A percentile compares a stretch with the other conserved stretches of the same genome.
Conservation (phyloP, 2,329 filamentous ascomycete genomes). For the Dendryphion nanum region DNA sequence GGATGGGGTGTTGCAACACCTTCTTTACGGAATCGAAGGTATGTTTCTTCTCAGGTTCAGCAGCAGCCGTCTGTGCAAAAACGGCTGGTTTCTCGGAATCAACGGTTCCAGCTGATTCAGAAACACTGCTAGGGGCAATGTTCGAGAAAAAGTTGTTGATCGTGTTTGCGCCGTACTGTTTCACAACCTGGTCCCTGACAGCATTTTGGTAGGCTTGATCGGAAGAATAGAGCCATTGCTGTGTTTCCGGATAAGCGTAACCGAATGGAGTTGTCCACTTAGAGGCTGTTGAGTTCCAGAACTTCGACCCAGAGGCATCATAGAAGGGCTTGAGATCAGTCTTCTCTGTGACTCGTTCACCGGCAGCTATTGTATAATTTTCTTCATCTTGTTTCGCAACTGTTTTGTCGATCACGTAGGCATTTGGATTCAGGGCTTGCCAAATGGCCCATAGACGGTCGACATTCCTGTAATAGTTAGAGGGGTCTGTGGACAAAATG, state of each 20-base stretch:
- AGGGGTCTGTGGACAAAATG: background rate
- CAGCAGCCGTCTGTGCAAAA: no score
- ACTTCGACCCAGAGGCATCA: conserved; percentile 12
- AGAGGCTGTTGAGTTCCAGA: conserved; percentile 30
- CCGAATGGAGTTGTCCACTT: conserved; percentile 25
- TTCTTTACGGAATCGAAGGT: background rate
- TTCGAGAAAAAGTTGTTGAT: conserved; percentile 8
- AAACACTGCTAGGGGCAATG: background rate
- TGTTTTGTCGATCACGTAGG: conserved; percentile 44
- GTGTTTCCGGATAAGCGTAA: conserved; percentile 35
- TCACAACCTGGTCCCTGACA: conserved; percentile 9
- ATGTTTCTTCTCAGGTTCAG: no score
- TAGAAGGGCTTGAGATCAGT: conserved; percentile 42
- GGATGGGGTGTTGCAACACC: background rate
- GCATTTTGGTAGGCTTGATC: conserved; percentile 7
- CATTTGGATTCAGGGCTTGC: conserved; percentile 68
- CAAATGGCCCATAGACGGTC: conserved; percentile 65
- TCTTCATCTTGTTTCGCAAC: conserved; percentile 51
- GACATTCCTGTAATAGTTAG: conserved; percentile 26
- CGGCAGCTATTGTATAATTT: conserved; percentile 41
- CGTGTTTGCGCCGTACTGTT: background rate
- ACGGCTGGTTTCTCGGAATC: background rate
- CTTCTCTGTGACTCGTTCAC: conserved; percentile 46
- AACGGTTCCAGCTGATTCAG: background rate
- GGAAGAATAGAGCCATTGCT: conserved; percentile 23